Base-by-base conservation (phyloP, 108 stramenopile species). In the Fistulifera solaris region DNA sequence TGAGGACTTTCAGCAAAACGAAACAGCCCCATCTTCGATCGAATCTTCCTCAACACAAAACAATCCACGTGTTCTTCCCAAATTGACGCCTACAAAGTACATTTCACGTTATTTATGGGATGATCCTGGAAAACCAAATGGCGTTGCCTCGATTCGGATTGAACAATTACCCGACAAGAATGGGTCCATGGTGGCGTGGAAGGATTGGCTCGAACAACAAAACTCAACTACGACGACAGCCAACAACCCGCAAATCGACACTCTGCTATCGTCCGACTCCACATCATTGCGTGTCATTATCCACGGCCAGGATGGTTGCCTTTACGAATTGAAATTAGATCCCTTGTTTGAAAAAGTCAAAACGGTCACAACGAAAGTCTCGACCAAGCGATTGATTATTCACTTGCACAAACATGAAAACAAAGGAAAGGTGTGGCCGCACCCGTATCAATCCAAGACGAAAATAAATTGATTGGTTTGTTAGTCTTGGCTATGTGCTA, bases 101-200 rank as follows among this genome's bases (percentile, higher is more conserved):
- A 81, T 89, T 48, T 72, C 72, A 15, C 71, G 68, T 52, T 90
- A 85, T 57, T 59, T 82, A 39, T 90, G 88, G 88, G 88, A 90
- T 61, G 88, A 89, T 66, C 72, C 82, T 19, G 80, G 75, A 14
- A 59, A 74, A 52, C 57, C 62, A 21, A 73, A 78, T 38, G 79
- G 66, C 5, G 63, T 81, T 27, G 84, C 73, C 13, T 81, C 73
- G 16, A 81, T 89, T 44, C 84, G 80, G 24, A 80, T 90, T 27
- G 89, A 90, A 48, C 56, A 41, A 5, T 61, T 90, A 51, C 88
- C 88, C 13, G 25, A 35, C 31, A 35, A 17, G 19, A 39, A 12
- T 28, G 49, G 47, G 23, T 67, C 48, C 18, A 31, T 56, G 15
- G 56, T 70, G 0, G 44, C 61, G 26, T 81, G 77, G 74, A 59